These are phyloP conservation scores for Ceratobasidium sp. DNA, from an alignment of 1,284 basidiomycete species.

Conservation along the genomic window DNA sequence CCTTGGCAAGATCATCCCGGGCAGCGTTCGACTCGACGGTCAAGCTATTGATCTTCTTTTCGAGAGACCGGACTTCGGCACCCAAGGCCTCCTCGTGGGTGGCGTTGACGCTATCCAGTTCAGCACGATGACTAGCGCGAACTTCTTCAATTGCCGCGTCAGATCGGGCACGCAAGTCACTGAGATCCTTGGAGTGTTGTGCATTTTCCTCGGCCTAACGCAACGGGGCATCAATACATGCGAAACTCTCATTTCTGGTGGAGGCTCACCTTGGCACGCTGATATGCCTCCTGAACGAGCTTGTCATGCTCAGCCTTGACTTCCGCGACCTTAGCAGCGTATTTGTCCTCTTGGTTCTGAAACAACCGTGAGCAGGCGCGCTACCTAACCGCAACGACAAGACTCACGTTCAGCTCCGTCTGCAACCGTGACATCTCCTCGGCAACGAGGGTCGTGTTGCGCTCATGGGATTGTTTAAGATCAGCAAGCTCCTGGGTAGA, in stretches of 20 bases:
- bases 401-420: slow-evolving; percentile 70
- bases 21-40: slow-evolving; percentile 82
- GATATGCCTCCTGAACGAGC: slow-evolving; percentile 75
- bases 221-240: slow-evolving; percentile 15
- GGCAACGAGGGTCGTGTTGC: slow-evolving; percentile 67
- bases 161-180: slow-evolving; percentile 73
- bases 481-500: slow-evolving; percentile 43
- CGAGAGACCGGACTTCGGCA: slow-evolving; percentile 66
- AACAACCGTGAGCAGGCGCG: slow-evolving; percentile 33
- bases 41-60: slow-evolving; percentile 73
- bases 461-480: slow-evolving; percentile 56
- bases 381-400: slow-evolving; percentile 48
- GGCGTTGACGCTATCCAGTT: slow-evolving; percentile 69
- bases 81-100: slow-evolving; percentile 72
- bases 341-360: slow-evolving; percentile 76
- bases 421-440: slow-evolving; percentile 68
- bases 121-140: slow-evolving; percentile 68
- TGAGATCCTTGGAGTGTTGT: slow-evolving; percentile 76
- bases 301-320: slow-evolving; percentile 76
- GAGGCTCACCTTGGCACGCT: slow-evolving; percentile 75
- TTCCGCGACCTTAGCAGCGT: slow-evolving; percentile 72
- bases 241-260: slow-evolving; percentile 26
- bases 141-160: slow-evolving; percentile 76
- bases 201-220: slow-evolving; percentile 73
- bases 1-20: slow-evolving; percentile 80